Evolutionary conservation across 2,329 filamentous ascomycete genomes (phyloP).

Genomic region (Aspergillus carbonarius): DNA sequence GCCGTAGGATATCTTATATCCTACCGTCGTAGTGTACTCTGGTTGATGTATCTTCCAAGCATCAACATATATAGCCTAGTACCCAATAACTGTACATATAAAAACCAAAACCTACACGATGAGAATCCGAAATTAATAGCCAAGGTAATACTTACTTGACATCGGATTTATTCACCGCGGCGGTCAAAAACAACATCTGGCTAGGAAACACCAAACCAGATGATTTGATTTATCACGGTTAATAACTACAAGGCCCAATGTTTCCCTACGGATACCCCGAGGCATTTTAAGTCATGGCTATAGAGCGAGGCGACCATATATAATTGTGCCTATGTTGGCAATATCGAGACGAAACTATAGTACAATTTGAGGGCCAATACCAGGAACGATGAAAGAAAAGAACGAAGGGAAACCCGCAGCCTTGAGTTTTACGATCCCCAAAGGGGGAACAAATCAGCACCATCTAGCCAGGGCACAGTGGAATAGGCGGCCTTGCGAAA

Average conservation of each 20-base stretch:
- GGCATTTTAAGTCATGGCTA: no score
- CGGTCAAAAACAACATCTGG: no score
- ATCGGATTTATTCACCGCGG: no score
- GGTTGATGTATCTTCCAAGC: background rate
- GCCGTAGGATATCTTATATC: conserved; percentile 25
- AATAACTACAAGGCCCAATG: no score
- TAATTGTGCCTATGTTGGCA: background rate
- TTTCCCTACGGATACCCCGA: no score
- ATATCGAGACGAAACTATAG: conserved; percentile 7
- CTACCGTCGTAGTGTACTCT: background rate
- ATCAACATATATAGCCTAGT: background rate
- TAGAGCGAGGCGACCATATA: background rate
- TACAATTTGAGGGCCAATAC: conserved; percentile 13
- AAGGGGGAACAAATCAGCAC: background rate
- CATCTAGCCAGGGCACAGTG: background rate
- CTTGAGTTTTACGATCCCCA: background rate
- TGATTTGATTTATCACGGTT: no score
- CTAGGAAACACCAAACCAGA: no score
- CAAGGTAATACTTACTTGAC: no score
- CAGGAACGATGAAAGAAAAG: background rate
- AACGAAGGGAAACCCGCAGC: background rate
- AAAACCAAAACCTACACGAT: no score
- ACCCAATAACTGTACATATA: no score
- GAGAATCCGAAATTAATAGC: no score
- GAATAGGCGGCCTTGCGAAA: background rate